phyloP scores from a whole-genome alignment of 331 rosid genomes.

The Phaseolus coccineus region DNA sequence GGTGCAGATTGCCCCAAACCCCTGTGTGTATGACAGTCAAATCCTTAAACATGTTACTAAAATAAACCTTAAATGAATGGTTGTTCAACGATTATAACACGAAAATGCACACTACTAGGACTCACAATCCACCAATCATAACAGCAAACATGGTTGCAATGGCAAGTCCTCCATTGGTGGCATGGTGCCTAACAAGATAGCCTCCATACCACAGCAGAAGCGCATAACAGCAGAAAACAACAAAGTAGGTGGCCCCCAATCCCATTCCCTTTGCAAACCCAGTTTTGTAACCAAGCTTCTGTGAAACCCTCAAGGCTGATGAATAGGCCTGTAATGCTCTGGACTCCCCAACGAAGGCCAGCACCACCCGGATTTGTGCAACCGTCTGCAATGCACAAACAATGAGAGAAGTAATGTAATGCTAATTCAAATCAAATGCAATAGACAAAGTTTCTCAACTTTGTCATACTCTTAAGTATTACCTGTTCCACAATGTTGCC shows the following conservation, averaged over 20 bases:
- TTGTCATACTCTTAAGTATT: not conserved
- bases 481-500: constrained; percentile 97
- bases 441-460: not conserved
- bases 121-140: constrained; percentile 97
- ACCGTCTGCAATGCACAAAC: constrained; percentile 69
- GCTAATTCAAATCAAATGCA: constrained; percentile 8
- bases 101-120: constrained; percentile 27
- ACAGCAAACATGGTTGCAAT: constrained; percentile 98
- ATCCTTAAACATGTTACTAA: not conserved
- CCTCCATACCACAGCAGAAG: constrained; percentile 99
- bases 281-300: constrained; percentile 84
- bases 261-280: constrained; percentile 97
- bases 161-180: constrained; percentile 98
- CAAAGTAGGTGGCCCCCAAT: constrained; percentile 96
- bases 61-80: not conserved
- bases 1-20: constrained; percentile 98
- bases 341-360: constrained; percentile 83
- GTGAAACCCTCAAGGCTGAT: constrained; percentile 77
- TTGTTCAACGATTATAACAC: not conserved
- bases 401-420: not conserved
- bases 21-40: constrained; percentile 46
- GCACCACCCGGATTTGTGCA: constrained; percentile 92
- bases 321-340: constrained; percentile 81
- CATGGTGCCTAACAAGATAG: constrained; percentile 86
- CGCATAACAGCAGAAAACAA: constrained; percentile 95